Conservation (phyloP, 148 eudicot species). For the Dianthus caryophyllus region DNA sequence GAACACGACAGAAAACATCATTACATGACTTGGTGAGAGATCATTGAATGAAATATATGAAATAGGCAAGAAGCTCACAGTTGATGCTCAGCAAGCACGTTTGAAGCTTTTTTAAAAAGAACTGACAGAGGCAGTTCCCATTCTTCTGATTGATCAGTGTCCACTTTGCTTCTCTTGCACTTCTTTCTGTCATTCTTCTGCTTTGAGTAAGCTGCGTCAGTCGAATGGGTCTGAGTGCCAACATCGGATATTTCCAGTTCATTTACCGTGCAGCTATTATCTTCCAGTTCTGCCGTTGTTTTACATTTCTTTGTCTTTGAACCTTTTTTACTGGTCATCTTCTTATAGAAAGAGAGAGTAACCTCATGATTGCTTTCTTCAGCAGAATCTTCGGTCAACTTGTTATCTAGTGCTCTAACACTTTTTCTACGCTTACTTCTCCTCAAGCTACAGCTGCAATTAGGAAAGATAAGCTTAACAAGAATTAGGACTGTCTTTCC, state of each 20-base stretch:
- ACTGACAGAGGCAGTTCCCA: constrained; percentile 37
- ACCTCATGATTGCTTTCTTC: too few species aligned
- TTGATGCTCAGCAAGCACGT: constrained; percentile 9
- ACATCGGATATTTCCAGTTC: constrained; percentile 2
- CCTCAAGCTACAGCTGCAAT: too few species aligned
- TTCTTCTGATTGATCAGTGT: constrained; percentile 1
- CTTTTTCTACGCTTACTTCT: too few species aligned
- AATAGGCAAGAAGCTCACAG: constrained; percentile 1
- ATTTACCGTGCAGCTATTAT: constrained; percentile 5
- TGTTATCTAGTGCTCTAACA: too few species aligned
- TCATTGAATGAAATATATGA: not conserved
- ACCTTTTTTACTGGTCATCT: constrained; percentile 1
- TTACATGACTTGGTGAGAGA: not conserved
- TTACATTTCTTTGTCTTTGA: not conserved
- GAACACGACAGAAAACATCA: not conserved
- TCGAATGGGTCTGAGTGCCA: constrained; percentile 17
- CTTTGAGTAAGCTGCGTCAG: constrained; percentile 21
- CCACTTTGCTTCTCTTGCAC: constrained; percentile 16
- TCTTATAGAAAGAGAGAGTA: not conserved
- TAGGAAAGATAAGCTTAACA: too few species aligned
- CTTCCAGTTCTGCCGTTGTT: not conserved
- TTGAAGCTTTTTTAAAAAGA: constrained; percentile 3
- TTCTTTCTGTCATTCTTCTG: constrained; percentile 12
- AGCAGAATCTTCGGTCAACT: too few species aligned
- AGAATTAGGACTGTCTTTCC: too few species aligned